These are phyloP conservation scores for Cicer yamashitae DNA, from an alignment of 306 rosid species.

Conservation along the genomic window DNA sequence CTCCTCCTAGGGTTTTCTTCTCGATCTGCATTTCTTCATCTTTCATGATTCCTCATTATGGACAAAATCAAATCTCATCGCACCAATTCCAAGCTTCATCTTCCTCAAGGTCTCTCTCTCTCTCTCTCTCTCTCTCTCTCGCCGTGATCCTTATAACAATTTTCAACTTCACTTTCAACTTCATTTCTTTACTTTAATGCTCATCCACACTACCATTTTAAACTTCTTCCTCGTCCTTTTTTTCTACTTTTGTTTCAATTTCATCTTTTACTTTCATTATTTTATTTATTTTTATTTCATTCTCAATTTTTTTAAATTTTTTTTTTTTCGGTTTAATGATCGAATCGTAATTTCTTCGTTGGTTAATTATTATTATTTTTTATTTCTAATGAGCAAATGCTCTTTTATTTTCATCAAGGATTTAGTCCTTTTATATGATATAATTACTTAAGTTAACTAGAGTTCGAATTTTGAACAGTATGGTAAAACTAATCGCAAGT, in stretches of 20 bases:
- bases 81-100: constrained; percentile 53
- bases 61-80: constrained; percentile 56
- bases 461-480: background rate
- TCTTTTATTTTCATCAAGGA: background rate
- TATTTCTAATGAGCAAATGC: background rate
- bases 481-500: background rate
- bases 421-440: background rate
- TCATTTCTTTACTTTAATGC: constrained; percentile 2
- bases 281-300: background rate
- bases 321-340: background rate
- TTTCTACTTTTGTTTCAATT: background rate
- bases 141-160: background rate
- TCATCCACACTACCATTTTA: background rate
- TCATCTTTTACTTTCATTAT: background rate
- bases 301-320: background rate
- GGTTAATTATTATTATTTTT: background rate
- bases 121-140: background rate
- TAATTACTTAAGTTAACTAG: background rate
- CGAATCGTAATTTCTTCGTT: background rate
- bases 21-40: constrained; percentile 42
- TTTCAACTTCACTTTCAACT: constrained; percentile 5
- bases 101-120: constrained; percentile 54
- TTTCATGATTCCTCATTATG: constrained; percentile 61
- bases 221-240: background rate
- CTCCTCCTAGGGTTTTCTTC: constrained; percentile 44